Evolutionary conservation across 2,329 filamentous ascomycete species (phyloP), one percentile per base, ranked within the genome.

Genomic region (Arachnomyces sp.): DNA sequence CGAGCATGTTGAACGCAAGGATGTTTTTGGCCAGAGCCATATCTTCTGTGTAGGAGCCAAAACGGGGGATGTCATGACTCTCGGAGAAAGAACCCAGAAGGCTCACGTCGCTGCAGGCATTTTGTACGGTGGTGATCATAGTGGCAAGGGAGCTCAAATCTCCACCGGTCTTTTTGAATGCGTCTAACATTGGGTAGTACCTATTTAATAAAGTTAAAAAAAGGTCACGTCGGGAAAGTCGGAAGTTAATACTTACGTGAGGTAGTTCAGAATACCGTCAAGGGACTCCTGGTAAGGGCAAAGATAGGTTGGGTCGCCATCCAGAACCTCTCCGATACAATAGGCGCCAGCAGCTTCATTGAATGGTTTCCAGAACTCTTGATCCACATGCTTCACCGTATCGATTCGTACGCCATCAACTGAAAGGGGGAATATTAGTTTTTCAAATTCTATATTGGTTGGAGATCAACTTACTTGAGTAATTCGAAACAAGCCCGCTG

Each of bases 1-100:
- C 53, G 13, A 83, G 69, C 21, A 83, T 69, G n/a, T 73, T 74
- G 51, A 76, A 82, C 0, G 76, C 68, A 31, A 82, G 65, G 4
- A 74, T 68, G 49, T 83, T 83, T 56, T 77, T 75, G 34, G 77
- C 72, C 2, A 80, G 66, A 2, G 73, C 59, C 6, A 69, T 55
- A 51, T 82, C 78, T 7, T 62, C 53, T 37, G 72, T 78, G 43
- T 67, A 55, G 45, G 61, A 70, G 15, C 73, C 56, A 54, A 76
- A 78, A 15, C 77, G 73, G 3, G 69, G 52, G 36, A 74, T 67
- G 53, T 80, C 77, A 50, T 80, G 76, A 54, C 79, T 80, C 51
- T 79, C 76, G 6, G 74, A 55, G 48, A 80, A 80, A 0, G 63
- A 68, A 3, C 66, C 72, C 11, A 77, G 56, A 16, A 65, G 58